Base-by-base conservation (phyloP, 2,329 filamentous ascomycete genomes). In the Curvularia hawaiiensis region DNA sequence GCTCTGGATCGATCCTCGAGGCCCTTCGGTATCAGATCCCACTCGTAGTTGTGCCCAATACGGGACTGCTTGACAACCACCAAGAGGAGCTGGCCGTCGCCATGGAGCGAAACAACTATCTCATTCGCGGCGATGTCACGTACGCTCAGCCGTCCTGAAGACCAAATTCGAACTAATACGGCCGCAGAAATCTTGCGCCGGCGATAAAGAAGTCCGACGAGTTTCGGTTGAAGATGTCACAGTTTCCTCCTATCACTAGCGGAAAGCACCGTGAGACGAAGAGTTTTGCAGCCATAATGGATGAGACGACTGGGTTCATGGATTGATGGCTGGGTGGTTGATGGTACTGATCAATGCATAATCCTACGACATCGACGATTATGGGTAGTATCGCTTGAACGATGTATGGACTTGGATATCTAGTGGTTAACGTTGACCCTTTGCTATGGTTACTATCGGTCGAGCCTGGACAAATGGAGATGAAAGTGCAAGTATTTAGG, bases 11-110 rank as follows among this genome's bases (percentile, higher is more conserved):
- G 3, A 92, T 98, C 28, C 82, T 98, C 0, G 92, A 93, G 73
- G 91, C 88, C 0, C 85, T 96, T 61, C 86, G 90, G 43, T 80
- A 90, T 51, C 85, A 86, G 14, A 80, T 92, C 0, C 88, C 91
- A 3, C 80, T 98, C n/a, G 84, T 99, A 49, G 91, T 97, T 0
- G 92, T 99, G 2, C 90, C 94, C 2, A 99, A 99, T 74, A 83
- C 87, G 1, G 81, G 82, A 7, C 84, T 99, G 0, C 84, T 97
- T 67, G 88, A 96, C 70, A 94, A 99, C 69, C 95, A 99, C 73
- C 95, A 99, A 77, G 84, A 87, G 20, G 92, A 98, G 75, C 84
- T 99, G 53, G 94, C 94, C 0, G 82, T 87, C 49, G 88, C 91
- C 64, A 83, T 98, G 55, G 85, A 89, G 31, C 79, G 82, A 24